Conservation (phyloP, 148 eudicot genomes). For the Silene uniflora region DNA sequence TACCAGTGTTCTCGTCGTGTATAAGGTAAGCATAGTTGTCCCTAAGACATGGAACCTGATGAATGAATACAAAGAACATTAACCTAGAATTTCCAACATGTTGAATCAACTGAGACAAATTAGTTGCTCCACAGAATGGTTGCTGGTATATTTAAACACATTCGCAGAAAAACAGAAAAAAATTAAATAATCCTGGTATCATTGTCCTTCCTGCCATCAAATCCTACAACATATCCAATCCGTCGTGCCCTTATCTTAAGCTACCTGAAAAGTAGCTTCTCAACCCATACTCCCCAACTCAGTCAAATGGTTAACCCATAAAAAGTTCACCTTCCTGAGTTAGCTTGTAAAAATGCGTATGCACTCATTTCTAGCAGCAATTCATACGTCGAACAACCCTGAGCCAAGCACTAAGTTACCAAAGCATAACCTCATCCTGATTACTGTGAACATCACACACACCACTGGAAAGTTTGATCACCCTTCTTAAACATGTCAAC, state of each 20-base stretch:
- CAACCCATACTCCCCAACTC: background rate
- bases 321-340: background rate
- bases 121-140: background rate
- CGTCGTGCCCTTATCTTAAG: background rate
- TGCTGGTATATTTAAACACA: background rate
- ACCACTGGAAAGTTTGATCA: too few species aligned
- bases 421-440: background rate
- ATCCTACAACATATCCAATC: background rate
- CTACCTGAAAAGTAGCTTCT: background rate
- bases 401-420: background rate
- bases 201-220: background rate
- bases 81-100: background rate
- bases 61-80: conserved; percentile 7
- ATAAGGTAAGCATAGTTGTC: conserved; percentile 89
- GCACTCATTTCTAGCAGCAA: background rate
- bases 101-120: background rate
- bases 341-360: background rate
- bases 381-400: background rate
- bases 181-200: background rate
- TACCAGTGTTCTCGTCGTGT: conserved; percentile 83
- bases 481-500: background rate
- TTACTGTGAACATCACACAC: background rate
- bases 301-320: background rate
- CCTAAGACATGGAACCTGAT: conserved; percentile 76
- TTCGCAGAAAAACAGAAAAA: background rate